Conservation (phyloP, 2,329 filamentous ascomycete species). For the Taxawa tesnikishii region DNA sequence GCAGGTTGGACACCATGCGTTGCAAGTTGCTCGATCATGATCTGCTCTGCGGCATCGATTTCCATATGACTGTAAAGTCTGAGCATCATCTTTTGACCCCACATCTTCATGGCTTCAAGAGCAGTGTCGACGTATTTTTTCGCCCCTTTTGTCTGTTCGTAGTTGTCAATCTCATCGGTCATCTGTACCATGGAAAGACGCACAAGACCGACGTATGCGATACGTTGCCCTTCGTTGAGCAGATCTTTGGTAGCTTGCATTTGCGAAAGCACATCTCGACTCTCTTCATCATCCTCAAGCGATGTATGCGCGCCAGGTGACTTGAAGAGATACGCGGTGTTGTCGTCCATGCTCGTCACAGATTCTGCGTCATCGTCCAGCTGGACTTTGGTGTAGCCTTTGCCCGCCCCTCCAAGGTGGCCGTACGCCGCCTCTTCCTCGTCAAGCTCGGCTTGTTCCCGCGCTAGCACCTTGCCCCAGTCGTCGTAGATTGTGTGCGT, state of each 20-base stretch:
- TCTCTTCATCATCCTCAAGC: constrained; percentile 62
- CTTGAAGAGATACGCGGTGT: constrained; percentile 91
- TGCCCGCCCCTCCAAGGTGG: constrained; percentile 76
- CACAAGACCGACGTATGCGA: constrained; percentile 89
- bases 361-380: constrained; percentile 91
- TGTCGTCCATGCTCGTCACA: constrained; percentile 91
- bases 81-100: constrained; percentile 97
- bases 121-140: constrained; percentile 62
- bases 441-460: constrained; percentile 57
- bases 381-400: constrained; percentile 90
- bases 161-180: constrained; percentile 51
- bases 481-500: constrained; percentile 95
- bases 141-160: constrained; percentile 50
- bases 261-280: constrained; percentile 69
- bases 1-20: constrained; percentile 79
- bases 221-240: constrained; percentile 85
- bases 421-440: constrained; percentile 58
- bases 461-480: constrained; percentile 74
- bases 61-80: constrained; percentile 94
- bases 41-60: constrained; percentile 76
- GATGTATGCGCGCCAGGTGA: constrained; percentile 48
- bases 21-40: constrained; percentile 97
- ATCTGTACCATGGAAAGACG: constrained; percentile 70
- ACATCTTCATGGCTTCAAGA: constrained; percentile 78
- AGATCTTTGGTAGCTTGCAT: constrained; percentile 94